Base-by-base conservation (phyloP, 225 moss, liverwort and hornwort species). In the Pseudisothecium myosuroides region DNA sequence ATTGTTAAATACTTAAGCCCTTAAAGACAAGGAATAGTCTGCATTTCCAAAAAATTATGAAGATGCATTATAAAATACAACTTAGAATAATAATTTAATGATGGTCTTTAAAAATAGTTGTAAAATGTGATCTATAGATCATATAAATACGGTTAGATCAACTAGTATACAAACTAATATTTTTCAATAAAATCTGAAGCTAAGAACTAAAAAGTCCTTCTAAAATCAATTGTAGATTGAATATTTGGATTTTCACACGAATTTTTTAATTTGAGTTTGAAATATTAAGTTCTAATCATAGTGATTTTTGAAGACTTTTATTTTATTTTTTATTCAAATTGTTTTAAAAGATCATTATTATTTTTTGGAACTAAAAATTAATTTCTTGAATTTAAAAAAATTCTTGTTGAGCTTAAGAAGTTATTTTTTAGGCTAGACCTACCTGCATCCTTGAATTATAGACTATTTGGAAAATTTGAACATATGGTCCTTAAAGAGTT, bases 1-100 rank as follows among this genome's bases (percentile, higher is more conserved):
- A 16, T 78, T n/a, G 0, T 79, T 7, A 7, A 55, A 27, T 24
- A 10, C 5, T 79, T 17, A 11, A 39, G 2, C 2, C n/a, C 2
- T 55, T 7, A 1, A 23, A 1, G 37, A 37, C 0, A 16, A 15
- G 2, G 1, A 37, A 0, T 24, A 37, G 37, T 37, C 15, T 0
- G 36, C 2, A 77, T 77, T 55, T 77, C 2, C 2, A 55, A 36
- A 55, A 36, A 14, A 36, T 15, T 14, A 0, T n/a, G 0, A 78
- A 56, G 6, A 55, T n/a, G n/a, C 6, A 17, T 26, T 6, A 17
- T 17, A n/a, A n/a, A n/a, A 56, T 79, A 4, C 4, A 79, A 79
- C 0, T n/a, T 27, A n/a, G 11, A 56, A 58, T 24, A 55, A 37
- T n/a, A 58, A n/a, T 79, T 37, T 55, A 16, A 10, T 55, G n/a